Base-by-base conservation (phyloP, 2,329 filamentous ascomycete genomes). In the Verticillium longisporum region DNA sequence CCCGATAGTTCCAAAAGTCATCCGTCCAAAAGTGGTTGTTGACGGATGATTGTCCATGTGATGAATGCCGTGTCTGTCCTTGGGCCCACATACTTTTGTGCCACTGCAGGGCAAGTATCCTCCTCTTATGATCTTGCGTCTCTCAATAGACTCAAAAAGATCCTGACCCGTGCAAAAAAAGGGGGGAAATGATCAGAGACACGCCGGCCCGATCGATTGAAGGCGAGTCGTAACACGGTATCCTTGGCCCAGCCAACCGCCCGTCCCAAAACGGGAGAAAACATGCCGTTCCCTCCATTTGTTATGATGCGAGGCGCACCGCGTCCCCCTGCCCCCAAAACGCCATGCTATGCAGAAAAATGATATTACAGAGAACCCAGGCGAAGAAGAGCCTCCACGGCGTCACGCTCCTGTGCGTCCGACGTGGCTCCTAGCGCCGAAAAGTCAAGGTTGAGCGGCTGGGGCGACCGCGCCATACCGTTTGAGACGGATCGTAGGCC, bases 331-430 rank as follows among this genome's bases (percentile, higher is more conserved):
- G 57, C 59, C 59, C 60, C 67, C 65, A 67, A 75, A 84, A 84
- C 82, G 82, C 83, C 83, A 70, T 72, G 71, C 76, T 68, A 83
- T 82, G 80, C 78, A 79, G 73, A 70, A 70, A 69, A 63, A 33
- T n/a, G 56, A 66, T 79, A 77, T 85, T 88, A 88, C 84, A 88
- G 80, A 84, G 90, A 93, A 76, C 90, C 89, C 74, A 95, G 88
- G 74, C 87, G 85, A 70, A 95, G 80, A 70, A 94, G 85, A 66
- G 90, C 91, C 74, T 92, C 90, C 66, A 93, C 85, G 60, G 91
- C 91, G 74, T 92, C 90, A 68, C 88, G 88, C 79, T 94, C 91
- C 75, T 92, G 88, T 63, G 86, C 83, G 72, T 88, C 85, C 60
- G 85, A 83, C 63, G 83, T 75, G 59, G 75, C 76, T 65, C 76